Base-by-base conservation (phyloP, 306 rosid species). In the Sphenostylis stenocarpa region DNA sequence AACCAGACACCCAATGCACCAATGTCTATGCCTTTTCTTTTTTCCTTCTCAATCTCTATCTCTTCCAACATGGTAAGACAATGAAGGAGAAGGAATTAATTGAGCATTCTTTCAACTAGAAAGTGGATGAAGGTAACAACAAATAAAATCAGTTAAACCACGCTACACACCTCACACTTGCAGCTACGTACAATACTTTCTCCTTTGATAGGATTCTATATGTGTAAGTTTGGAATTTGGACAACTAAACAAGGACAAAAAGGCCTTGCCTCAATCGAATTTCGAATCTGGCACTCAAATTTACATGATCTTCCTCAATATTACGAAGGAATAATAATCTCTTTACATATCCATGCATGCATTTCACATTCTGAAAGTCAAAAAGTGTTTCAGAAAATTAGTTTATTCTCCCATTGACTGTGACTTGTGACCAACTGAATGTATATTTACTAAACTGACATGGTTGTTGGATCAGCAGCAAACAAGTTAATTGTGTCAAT, bases 401-500 rank as follows among this genome's bases (percentile, higher is more conserved):
- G 7, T 29, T 61, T 61, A 31, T 61, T 31, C 67, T 7, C 43
- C 39, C 44, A 31, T 31, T 61, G 67, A 31, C 29, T 6, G 16
- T 6, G 67, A 61, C 44, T 61, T 61, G 44, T 31, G 3, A 61
- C 31, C 44, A 31, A 31, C 67, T 61, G 41, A 60, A 31, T 60
- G 43, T 16, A 61, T 15, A 7, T 61, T 41, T 29, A 60, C 41
- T 60, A 60, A 29, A 60, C 66, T 28, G 66, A 60, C 66, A 60
- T 31, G 41, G 66, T 60, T 29, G 66, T 29, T 60, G 66, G 66
- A 61, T 61, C 43, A 31, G 44, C 23, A 61, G 44, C 67, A 61
- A 61, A 61, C 67, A 16, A 61, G 41, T 61, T 61, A 61, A 61
- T 31, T 61, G 67, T 31, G 67, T 31, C 24, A 61, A 31, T 16